Evolutionary conservation across 2,329 filamentous ascomycete species (phyloP), one percentile per base, ranked within the genome.

Genomic region (Penicillium nordicum): DNA sequence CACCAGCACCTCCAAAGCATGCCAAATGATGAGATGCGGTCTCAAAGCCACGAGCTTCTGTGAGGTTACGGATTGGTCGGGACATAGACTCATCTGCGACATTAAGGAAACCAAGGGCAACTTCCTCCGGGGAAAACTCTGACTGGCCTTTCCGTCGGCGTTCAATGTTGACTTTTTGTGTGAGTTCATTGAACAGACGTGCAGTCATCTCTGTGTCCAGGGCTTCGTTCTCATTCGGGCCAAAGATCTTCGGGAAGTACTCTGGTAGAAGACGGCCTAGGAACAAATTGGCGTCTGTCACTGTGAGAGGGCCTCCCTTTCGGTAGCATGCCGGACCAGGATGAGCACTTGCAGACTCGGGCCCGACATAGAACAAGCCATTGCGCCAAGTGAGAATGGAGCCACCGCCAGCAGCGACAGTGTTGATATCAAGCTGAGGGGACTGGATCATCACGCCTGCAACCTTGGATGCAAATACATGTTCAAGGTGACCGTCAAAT

Each of bases 161-260:
- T 69, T 96, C 91, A 34, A 79, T 78, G 65, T 95, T 94, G 67
- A 97, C 88, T 66, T 90, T 83, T 38, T 88, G 82, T 0, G 91
- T 85, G 10, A 97, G 78, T 63, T 92, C 86, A 60, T 88, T 81
- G 58, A 97, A 89, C 1, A 90, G 82, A 65, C 83, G 86, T 70
- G 85, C 83, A 65, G 90, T 96, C 0, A 89, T 88, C 55, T 88
- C 82, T 1, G 84, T 79, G 69, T 96, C 92, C 1, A 97, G 76
- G 0, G 87, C 88, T 71, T 96, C 86, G 59, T 96, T 82, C 70
- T 97, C 92, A 43, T 92, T 88, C 71, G 90, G 88, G 44, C 93
- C 93, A 66, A 97, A 97, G 57, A 97, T 97, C 71, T 92, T 93
- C 0, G 93, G 93, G 73, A 97, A 97, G 79, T 96, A 96, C 59